Conservation (phyloP, 441 rosid species). For the Adansonia madagascariensis region DNA sequence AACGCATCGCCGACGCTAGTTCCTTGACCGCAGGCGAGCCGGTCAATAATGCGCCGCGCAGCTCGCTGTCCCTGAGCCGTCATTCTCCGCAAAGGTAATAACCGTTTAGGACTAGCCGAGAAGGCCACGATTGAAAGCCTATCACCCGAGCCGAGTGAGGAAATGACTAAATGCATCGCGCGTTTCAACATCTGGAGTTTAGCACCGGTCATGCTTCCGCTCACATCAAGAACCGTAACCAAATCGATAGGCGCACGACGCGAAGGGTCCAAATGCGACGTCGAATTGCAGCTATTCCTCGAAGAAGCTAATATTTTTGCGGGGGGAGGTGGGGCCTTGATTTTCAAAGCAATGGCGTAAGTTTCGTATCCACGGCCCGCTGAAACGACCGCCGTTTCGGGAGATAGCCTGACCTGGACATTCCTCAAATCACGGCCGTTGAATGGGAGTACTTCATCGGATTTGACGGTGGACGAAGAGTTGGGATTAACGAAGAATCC, state of each 20-base stretch:
- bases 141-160: conserved; percentile 61
- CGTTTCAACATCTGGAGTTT: conserved; percentile 69
- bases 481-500: conserved; percentile 60
- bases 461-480: conserved; percentile 47
- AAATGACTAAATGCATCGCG: conserved; percentile 61
- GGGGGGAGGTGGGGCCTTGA: conserved; percentile 54
- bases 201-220: conserved; percentile 52
- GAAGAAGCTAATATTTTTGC: conserved; percentile 8
- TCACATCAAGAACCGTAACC: conserved; percentile 58
- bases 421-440: conserved; percentile 41
- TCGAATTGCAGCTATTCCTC: conserved; percentile 14
- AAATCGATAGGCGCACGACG: conserved; percentile 67
- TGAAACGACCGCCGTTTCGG: conserved; percentile 59
- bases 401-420: conserved; percentile 54
- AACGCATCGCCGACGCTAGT: conserved; percentile 47
- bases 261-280: conserved; percentile 42
- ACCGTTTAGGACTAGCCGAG: conserved; percentile 46
- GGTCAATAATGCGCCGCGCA: conserved; percentile 51
- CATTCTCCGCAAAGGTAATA: conserved; percentile 61
- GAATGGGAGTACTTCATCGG: conserved; percentile 38
- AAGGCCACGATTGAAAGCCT: conserved; percentile 64
- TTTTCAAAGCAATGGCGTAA: conserved; percentile 49
- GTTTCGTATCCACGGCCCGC: conserved; percentile 56
- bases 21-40: conserved; percentile 53
- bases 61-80: conserved; percentile 60